A percentile compares a stretch with the other conserved stretches of the same genome.
These are phyloP conservation scores for Aschersonia sp. DNA, from an alignment of 2,329 filamentous ascomycete species.

Conservation along the genomic window DNA sequence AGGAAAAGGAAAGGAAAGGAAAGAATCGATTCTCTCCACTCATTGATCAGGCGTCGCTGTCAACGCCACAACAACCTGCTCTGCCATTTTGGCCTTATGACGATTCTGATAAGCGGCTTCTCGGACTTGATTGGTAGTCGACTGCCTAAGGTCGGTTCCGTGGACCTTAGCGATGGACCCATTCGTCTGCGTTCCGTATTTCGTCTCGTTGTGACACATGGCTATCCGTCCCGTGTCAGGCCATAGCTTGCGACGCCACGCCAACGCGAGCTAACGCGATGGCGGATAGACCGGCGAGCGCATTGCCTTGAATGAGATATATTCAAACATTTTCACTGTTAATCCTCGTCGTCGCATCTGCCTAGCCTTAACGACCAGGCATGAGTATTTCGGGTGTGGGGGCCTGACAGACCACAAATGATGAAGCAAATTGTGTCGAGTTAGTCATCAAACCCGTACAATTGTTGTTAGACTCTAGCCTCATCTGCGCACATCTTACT, in stretches of 20 bases:
- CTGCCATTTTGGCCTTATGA: not conserved
- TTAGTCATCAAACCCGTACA: too few relatives aligned
- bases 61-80: not conserved
- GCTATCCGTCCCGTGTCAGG: not conserved
- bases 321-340: not conserved
- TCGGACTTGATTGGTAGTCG: conserved; percentile 1
- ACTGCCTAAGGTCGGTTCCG: not conserved
- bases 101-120: conserved; percentile 1
- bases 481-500: too few relatives aligned
- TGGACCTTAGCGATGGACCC: not conserved
- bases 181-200: not conserved
- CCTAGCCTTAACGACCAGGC: too few relatives aligned
- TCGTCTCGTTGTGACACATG: not conserved
- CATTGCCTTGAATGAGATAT: not conserved
- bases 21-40: not conserved
- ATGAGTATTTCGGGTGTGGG: not conserved
- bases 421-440: too few relatives aligned
- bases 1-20: not conserved
- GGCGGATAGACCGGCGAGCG: not conserved
- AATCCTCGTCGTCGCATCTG: too few relatives aligned
- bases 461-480: too few relatives aligned
- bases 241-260: not conserved
- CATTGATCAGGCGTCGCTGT: not conserved
- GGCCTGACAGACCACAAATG: too few relatives aligned
- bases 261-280: not conserved